Percentiles rank a stretch among this genome's conserved stretches.
Conservation (phyloP, 176 grass and related monocot genomes). For the Triticum turgidum region DNA sequence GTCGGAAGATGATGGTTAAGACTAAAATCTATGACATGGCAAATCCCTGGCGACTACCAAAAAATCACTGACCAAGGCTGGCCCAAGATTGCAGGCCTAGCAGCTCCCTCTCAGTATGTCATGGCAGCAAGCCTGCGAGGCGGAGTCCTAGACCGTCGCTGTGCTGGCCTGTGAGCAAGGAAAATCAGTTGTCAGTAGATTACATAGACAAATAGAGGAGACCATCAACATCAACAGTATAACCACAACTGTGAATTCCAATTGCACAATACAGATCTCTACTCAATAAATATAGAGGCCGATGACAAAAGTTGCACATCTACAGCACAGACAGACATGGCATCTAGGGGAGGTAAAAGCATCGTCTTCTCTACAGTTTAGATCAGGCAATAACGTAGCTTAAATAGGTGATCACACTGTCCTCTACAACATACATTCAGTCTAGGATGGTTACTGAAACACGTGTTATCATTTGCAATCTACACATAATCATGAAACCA, state of each 20-base stretch:
- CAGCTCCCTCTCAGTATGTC: constrained; percentile 17
- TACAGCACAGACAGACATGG: neutral
- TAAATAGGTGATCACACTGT: neutral
- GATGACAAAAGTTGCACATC: neutral
- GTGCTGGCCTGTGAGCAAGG: constrained; percentile 31
- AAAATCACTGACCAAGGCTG: neutral
- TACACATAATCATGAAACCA: neutral
- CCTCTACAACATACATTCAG: no score
- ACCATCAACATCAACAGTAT: neutral
- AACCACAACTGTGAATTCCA: neutral
- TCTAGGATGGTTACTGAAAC: neutral
- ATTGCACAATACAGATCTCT: neutral
- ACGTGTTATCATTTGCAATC: neutral
- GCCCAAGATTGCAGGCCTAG: neutral
- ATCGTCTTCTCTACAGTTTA: neutral
- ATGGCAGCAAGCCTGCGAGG: constrained; percentile 38
- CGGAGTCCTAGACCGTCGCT: constrained; percentile 41
- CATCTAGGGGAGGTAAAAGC: neutral
- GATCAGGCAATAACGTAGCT: neutral
- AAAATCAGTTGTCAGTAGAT: neutral
- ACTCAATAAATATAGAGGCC: neutral
- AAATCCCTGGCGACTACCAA: neutral
- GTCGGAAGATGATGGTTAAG: neutral
- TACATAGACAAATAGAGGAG: neutral
- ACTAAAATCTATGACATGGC: neutral